phyloP scores from a whole-genome alignment of 148 eudicot genomes.

The Polygonum maritimum region DNA sequence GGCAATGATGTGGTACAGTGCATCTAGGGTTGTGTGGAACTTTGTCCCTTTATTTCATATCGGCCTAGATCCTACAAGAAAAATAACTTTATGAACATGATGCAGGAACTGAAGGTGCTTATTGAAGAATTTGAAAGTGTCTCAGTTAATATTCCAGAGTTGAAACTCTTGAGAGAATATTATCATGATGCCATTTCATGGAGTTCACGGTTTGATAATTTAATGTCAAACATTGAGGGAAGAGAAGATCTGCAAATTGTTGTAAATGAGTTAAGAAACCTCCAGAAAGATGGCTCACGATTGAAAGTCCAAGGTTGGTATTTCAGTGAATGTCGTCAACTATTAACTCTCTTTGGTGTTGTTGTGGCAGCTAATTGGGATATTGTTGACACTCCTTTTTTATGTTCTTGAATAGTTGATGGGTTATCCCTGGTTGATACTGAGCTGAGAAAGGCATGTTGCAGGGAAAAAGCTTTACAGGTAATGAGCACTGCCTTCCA shows the following conservation, averaged over 20 bases:
- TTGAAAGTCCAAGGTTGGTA: conserved; percentile 65
- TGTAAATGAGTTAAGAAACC: conserved; percentile 51
- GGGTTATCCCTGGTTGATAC: conserved; percentile 52
- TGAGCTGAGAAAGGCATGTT: conserved; percentile 72
- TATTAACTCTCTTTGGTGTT: neutral
- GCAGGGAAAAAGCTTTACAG: conserved; percentile 82
- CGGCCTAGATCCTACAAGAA: neutral
- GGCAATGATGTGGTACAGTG: neutral
- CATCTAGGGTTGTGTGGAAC: neutral
- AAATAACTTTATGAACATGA: neutral
- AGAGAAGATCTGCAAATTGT: conserved; percentile 69
- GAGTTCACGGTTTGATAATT: conserved; percentile 53
- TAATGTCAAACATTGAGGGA: conserved; percentile 32
- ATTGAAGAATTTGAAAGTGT: conserved; percentile 44
- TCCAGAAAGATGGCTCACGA: conserved; percentile 51
- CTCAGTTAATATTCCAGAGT: conserved; percentile 59
- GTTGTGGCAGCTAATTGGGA: neutral
- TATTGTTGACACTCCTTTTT: conserved; percentile 5
- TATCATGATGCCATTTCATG: conserved; percentile 64
- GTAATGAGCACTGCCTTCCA: conserved; percentile 21
- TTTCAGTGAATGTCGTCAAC: conserved; percentile 4
- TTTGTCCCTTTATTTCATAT: neutral
- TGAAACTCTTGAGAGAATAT: conserved; percentile 54
- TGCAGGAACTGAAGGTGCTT: conserved; percentile 67
- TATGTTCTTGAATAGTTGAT: conserved; percentile 32